Evolutionary conservation across 495 filamentous ascomycete genomes (phyloP).

Genomic region (Aspergillus baeticus): DNA sequence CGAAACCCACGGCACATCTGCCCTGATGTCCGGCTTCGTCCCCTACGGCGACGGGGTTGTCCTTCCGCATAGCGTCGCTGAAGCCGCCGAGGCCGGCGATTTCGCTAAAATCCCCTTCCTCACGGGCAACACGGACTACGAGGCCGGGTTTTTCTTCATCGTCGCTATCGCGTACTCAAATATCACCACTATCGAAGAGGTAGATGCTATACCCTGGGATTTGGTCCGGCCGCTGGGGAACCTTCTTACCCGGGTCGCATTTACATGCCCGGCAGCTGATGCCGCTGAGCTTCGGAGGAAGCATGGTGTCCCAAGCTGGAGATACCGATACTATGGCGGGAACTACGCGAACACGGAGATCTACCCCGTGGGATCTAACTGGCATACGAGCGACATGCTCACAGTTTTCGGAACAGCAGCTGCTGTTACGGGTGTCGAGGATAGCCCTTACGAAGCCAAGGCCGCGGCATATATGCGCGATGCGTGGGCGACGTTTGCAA

Average conservation of each 20-base stretch:
- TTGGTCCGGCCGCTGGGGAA: too few species aligned
- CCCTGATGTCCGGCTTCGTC: neutral
- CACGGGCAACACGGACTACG: conserved; percentile 11
- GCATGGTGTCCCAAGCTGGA: neutral
- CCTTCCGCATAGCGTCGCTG: neutral
- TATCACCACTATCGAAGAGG: neutral
- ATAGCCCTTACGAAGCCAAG: neutral
- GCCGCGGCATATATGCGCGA: neutral
- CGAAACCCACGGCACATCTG: neutral
- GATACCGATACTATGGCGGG: neutral
- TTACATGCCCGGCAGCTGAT: too few species aligned
- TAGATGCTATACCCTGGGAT: too few species aligned
- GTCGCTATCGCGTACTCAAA: conserved; percentile 4
- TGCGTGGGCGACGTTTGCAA: conserved; percentile 4
- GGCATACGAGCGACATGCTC: neutral
- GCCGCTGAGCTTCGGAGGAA: too few species aligned
- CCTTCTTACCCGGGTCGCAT: too few species aligned
- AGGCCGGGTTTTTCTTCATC: conserved; percentile 15
- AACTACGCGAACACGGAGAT: neutral
- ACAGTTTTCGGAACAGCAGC: neutral
- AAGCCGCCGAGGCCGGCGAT: neutral
- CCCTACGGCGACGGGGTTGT: conserved; percentile 12
- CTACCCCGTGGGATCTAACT: neutral
- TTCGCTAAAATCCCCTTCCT: conserved; percentile 16
- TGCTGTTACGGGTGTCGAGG: neutral